phyloP scores from a whole-genome alignment of 495 filamentous ascomycete genomes.

The Glonium stellatum region DNA sequence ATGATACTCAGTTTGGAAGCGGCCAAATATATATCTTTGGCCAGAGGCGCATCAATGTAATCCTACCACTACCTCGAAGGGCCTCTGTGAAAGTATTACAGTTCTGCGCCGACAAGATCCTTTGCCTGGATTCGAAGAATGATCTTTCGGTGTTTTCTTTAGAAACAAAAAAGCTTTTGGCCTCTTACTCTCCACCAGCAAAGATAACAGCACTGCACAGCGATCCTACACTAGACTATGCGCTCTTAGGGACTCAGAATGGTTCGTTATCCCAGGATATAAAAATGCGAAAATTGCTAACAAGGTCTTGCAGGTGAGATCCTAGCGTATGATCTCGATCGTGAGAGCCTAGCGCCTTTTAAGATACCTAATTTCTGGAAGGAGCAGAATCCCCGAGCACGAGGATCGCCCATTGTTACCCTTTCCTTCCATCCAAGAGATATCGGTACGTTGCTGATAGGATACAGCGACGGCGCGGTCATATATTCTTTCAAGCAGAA shows the following conservation, averaged over 20 bases:
- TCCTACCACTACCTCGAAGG: slow-evolving; percentile 55
- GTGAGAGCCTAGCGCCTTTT: slow-evolving; percentile 66
- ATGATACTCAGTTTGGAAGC: slow-evolving; percentile 63
- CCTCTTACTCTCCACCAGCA: slow-evolving; percentile 65
- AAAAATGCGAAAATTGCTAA: not conserved
- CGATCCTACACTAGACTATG: slow-evolving; percentile 88
- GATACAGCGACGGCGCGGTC: slow-evolving; percentile 78
- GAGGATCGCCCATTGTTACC: slow-evolving; percentile 57
- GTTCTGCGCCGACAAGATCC: slow-evolving; percentile 70
- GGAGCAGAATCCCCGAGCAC: slow-evolving; percentile 52
- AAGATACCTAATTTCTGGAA: slow-evolving; percentile 79
- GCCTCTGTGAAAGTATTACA: slow-evolving; percentile 64
- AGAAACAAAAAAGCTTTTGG: slow-evolving; percentile 50
- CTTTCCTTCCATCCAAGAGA: slow-evolving; percentile 83
- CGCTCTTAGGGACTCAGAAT: slow-evolving; percentile 46
- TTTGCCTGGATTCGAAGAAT: slow-evolving; percentile 77
- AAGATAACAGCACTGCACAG: slow-evolving; percentile 62
- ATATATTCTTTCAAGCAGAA: slow-evolving; percentile 91
- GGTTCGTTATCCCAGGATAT: slow-evolving; percentile 13
- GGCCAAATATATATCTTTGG: slow-evolving; percentile 90
- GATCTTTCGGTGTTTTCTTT: slow-evolving; percentile 77
- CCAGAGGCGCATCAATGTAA: slow-evolving; percentile 67
- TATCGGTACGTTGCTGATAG: slow-evolving; percentile 84
- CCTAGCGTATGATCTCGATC: slow-evolving; percentile 82
- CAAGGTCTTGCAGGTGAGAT: slow-evolving; percentile 54